phyloP scores from a whole-genome alignment of 164 flowering plant genomes.

The Brasenia schreberi region DNA sequence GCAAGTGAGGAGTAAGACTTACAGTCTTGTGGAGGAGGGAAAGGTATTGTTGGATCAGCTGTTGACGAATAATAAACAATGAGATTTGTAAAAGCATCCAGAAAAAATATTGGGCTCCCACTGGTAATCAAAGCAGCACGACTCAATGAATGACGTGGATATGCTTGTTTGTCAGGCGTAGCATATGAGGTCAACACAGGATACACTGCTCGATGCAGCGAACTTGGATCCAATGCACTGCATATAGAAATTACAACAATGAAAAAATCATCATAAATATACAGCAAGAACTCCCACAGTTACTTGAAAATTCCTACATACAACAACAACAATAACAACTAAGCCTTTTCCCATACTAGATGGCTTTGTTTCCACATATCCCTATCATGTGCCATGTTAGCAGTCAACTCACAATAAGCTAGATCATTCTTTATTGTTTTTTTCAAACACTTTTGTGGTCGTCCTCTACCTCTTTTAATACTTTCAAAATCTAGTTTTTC shows the following conservation, averaged over 20 bases:
- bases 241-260: slow-evolving; percentile 9
- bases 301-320: no score
- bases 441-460: no score
- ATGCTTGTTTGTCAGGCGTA: slow-evolving; percentile 86
- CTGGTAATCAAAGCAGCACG: slow-evolving; percentile 94
- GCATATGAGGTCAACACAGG: slow-evolving; percentile 74
- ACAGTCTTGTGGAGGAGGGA: slow-evolving; percentile 99
- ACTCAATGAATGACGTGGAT: slow-evolving; percentile 96
- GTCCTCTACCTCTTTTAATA: no score
- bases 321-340: no score
- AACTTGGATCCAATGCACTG: slow-evolving; percentile 94
- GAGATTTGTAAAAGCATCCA: slow-evolving; percentile 88
- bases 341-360: no score
- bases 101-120: slow-evolving; percentile 92
- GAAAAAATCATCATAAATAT: no score
- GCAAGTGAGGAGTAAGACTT: slow-evolving; percentile 17
- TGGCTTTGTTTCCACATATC: no score
- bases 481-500: no score
- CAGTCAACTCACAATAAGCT: no score
- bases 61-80: slow-evolving; percentile 90
- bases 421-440: no score
- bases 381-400: no score
- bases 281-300: no score
- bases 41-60: slow-evolving; percentile 83
- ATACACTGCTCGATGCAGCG: slow-evolving; percentile 83